Conservation (phyloP, 345 rosid genomes). For the Arabidopsis suecica region DNA sequence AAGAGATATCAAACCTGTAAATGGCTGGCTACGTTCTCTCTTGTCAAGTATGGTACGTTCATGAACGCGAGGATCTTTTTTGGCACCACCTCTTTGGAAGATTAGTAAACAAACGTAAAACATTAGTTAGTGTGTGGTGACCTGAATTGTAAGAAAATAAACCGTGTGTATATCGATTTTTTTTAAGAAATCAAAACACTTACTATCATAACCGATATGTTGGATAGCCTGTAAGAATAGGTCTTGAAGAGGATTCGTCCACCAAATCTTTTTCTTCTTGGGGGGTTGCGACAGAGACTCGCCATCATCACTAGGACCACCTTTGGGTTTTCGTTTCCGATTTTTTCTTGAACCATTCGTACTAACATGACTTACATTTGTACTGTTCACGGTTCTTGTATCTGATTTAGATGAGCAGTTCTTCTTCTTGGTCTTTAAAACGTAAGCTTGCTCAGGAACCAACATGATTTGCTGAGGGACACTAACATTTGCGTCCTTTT, state of each 20-base stretch:
- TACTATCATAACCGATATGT: constrained; percentile 70
- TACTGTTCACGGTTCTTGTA: constrained; percentile 12
- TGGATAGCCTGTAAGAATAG: constrained; percentile 65
- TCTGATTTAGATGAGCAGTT: constrained; percentile 21
- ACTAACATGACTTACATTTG: neutral
- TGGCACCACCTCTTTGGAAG: constrained; percentile 71
- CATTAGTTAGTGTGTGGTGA: neutral
- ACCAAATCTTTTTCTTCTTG: constrained; percentile 62
- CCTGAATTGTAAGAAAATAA: neutral
- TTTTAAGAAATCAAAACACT: constrained; percentile 31
- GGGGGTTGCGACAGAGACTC: constrained; percentile 31
- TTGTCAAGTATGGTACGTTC: constrained; percentile 69
- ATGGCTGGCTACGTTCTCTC: constrained; percentile 84
- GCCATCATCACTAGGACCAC: constrained; percentile 13
- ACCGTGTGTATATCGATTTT: neutral
- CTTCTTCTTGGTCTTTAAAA: constrained; percentile 27
- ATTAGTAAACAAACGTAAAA: constrained; percentile 11
- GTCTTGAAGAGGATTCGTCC: constrained; percentile 67
- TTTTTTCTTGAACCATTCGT: constrained; percentile 28
- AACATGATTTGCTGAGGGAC: constrained; percentile 27
- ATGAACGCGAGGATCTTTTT: constrained; percentile 73
- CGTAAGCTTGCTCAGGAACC: constrained; percentile 25
- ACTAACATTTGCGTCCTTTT: constrained; percentile 20
- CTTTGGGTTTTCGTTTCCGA: constrained; percentile 16
- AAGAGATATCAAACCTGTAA: constrained; percentile 60